Base-by-base conservation (phyloP, 208 protist genomes). In the Crithidia thermophila region DNA sequence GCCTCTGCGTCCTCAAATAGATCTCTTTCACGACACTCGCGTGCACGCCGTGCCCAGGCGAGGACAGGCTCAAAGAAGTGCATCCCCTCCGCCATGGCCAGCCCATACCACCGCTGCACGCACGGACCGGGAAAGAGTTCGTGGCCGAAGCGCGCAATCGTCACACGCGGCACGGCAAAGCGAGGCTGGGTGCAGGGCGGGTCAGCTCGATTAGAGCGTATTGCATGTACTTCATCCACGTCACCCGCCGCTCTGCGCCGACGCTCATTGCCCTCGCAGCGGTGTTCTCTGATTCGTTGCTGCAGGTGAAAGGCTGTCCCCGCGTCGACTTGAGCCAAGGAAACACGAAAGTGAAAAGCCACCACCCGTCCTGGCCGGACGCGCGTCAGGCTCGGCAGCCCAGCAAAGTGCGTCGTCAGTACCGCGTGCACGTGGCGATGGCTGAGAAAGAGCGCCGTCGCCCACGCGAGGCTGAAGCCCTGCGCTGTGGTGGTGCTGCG, bases 401-500 rank as follows among this genome's bases (percentile, higher is more conserved):
- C 74, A 8, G 79, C 74, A 43, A 90, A 85, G 65, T 93, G 87
- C 8, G 68, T 56, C 25, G 88, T 88, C 39, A 66, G 61, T 28
- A 88, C 62, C 27, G 75, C 47, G 62, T 74, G 68, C 43, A 80
- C 75, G 57, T 30, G 63, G 7, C 63, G 75, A 21, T 67, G 28
- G 23, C 78, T 62, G 66, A 87, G 50, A 72, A 89, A 85, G 11
- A 91, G 67, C 10, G 97, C 64, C 21, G 98, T 94, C 0, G 98
- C 92, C 75, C 96, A 98, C 1, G 98, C 98, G 42, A 99, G 96
- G 14, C 96, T 88, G 47, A 82, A 92, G 40, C 98, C 98, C 56
- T 99, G 97, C 31, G 92, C 91, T 16, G 94, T 98, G 31, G 75
- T 87, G 1, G 97, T 99, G 68, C 97, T 93, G n/a, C 98, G 67